Conservation (phyloP, 2,329 filamentous ascomycete genomes). For the Chrysoporthe austroafricana region DNA sequence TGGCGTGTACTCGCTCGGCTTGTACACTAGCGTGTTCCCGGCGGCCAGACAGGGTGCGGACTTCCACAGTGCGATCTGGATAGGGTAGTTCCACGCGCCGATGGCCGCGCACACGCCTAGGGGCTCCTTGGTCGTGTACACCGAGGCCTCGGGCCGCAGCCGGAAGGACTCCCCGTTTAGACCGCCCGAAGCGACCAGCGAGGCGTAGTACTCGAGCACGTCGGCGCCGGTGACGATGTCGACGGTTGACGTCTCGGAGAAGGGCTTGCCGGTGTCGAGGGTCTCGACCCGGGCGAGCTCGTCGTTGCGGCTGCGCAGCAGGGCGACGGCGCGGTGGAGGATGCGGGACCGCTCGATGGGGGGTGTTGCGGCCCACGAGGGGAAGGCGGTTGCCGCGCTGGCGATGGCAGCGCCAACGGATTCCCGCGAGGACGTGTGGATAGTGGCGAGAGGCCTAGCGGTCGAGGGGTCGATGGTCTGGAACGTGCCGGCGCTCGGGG, state of each 20-base stretch:
- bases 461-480: constrained; percentile 76
- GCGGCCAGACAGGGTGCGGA: constrained; percentile 83
- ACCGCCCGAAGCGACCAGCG: constrained; percentile 75
- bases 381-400: constrained; percentile 73
- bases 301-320: constrained; percentile 78
- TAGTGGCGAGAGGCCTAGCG: constrained; percentile 67
- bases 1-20: constrained; percentile 85
- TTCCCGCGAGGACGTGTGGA: constrained; percentile 68
- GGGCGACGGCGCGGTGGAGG: constrained; percentile 73
- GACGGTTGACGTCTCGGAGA: constrained; percentile 80
- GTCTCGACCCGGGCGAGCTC: constrained; percentile 80
- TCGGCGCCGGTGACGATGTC: constrained; percentile 84
- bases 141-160: constrained; percentile 75
- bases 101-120: constrained; percentile 86
- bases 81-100: constrained; percentile 90
- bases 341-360: constrained; percentile 76
- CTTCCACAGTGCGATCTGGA: constrained; percentile 91
- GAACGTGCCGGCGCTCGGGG: constrained; percentile 65
- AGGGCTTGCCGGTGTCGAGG: constrained; percentile 84
- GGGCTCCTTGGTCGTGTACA: constrained; percentile 81
- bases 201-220: constrained; percentile 85
- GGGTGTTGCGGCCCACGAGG: constrained; percentile 75
- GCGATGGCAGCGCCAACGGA: constrained; percentile 74
- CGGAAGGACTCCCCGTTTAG: constrained; percentile 80
- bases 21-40: constrained; percentile 90